These are phyloP conservation scores for Emergomyces pasteurianus DNA, from an alignment of 2,329 filamentous ascomycete genomes.

Conservation along the genomic window DNA sequence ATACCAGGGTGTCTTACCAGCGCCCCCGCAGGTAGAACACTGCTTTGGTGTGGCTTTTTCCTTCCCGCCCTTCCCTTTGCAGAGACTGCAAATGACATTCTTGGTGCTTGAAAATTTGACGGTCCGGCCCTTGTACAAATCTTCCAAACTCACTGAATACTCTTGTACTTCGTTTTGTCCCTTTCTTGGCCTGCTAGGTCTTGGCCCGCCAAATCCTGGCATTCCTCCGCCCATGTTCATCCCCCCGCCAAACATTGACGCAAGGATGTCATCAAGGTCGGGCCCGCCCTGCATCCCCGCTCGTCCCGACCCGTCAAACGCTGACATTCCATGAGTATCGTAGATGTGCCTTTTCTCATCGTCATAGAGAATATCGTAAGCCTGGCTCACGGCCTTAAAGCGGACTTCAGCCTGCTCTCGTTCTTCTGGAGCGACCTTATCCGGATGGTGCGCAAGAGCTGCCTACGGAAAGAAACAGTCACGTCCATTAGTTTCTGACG, in stretches of 20 bases:
- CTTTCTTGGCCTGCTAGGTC: slow-evolving; percentile 42
- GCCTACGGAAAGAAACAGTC: slow-evolving; percentile 41
- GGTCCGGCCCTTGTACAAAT: slow-evolving; percentile 97
- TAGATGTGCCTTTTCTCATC: slow-evolving; percentile 87
- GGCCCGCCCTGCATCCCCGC: slow-evolving; percentile 47
- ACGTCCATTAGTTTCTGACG: slow-evolving; percentile 2
- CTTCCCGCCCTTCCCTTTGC: slow-evolving; percentile 82
- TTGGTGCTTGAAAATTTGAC: slow-evolving; percentile 95
- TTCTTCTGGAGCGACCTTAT: slow-evolving; percentile 83
- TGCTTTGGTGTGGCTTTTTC: slow-evolving; percentile 75
- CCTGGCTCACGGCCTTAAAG: slow-evolving; percentile 87
- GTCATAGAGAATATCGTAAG: slow-evolving; percentile 95
- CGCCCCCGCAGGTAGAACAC: slow-evolving; percentile 75
- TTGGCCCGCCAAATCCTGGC: slow-evolving; percentile 36
- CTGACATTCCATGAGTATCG: slow-evolving; percentile 89
- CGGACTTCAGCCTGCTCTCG: slow-evolving; percentile 65
- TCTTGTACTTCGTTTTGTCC: slow-evolving; percentile 11
- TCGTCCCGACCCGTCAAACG: slow-evolving; percentile 69
- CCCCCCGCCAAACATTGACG: slow-evolving; percentile 64
- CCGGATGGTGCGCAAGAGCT: slow-evolving; percentile 78
- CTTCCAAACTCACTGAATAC: slow-evolving; percentile 83
- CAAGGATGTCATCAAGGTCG: slow-evolving; percentile 84
- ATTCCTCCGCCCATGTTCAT: slow-evolving; percentile 40
- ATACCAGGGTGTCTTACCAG: slow-evolving; percentile 37
- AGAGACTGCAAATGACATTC: slow-evolving; percentile 75